Evolutionary conservation across 805 yeast genomes (phyloP).

Genomic region (Tetrapisispora phaffii): DNA sequence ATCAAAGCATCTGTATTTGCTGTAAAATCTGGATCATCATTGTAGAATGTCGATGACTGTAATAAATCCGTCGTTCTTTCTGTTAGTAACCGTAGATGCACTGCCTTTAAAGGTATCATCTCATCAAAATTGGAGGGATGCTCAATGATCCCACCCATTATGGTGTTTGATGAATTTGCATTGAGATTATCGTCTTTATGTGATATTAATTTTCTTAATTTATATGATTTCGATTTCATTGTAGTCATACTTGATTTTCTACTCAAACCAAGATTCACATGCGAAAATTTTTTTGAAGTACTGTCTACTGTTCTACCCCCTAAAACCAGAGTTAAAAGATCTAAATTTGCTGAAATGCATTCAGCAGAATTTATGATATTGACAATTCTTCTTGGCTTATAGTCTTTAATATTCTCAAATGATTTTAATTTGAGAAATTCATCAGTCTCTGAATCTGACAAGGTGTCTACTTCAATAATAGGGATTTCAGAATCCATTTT

Average conservation of each 20-base stretch:
- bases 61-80: slow-evolving; percentile 62
- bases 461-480: neutral
- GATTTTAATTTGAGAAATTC: slow-evolving; percentile 5
- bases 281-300: neutral
- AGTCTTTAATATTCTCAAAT: slow-evolving; percentile 15
- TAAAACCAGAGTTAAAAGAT: slow-evolving; percentile 21
- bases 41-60: slow-evolving; percentile 44
- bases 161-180: slow-evolving; percentile 1
- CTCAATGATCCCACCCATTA: slow-evolving; percentile 13
- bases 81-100: slow-evolving; percentile 47
- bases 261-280: slow-evolving; percentile 4
- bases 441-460: neutral
- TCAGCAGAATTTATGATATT: slow-evolving; percentile 24
- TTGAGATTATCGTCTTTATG: slow-evolving; percentile 2
- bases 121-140: slow-evolving; percentile 18
- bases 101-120: slow-evolving; percentile 15
- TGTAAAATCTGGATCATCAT: slow-evolving; percentile 20
- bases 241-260: slow-evolving; percentile 16
- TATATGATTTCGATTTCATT: slow-evolving; percentile 9
- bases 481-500: slow-evolving; percentile 3
- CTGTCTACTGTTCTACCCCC: neutral
- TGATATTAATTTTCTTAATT: slow-evolving; percentile 15
- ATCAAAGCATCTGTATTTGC: slow-evolving; percentile 24
- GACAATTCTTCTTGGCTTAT: slow-evolving; percentile 13
- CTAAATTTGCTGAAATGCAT: slow-evolving; percentile 23